A percentile compares a stretch with the other conserved stretches of the same genome.
Evolutionary conservation across 2,329 filamentous ascomycete genomes (phyloP).

Genomic region (Alternaria burnsii): DNA sequence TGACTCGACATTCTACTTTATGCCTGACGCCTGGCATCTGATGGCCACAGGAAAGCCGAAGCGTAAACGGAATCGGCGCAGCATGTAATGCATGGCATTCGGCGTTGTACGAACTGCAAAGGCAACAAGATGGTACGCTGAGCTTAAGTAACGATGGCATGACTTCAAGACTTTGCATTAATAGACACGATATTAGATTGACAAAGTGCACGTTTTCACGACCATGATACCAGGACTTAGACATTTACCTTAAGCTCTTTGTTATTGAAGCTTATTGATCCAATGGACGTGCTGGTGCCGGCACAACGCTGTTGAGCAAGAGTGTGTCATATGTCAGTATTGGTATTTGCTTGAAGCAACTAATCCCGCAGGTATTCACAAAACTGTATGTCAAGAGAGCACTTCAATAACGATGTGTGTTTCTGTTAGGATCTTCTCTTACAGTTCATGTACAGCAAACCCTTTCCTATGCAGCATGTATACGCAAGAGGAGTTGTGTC

Average conservation of each 20-base stretch:
- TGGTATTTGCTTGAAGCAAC: too few species aligned
- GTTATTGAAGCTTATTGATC: background rate
- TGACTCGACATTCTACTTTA: background rate
- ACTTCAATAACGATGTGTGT: background rate
- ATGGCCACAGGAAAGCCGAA: background rate
- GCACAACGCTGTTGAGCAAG: too few species aligned
- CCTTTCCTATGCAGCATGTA: background rate
- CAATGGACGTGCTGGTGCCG: too few species aligned
- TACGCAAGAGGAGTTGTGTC: background rate
- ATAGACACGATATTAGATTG: constrained; percentile 8
- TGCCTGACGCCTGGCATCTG: background rate
- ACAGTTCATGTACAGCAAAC: background rate
- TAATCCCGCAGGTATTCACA: background rate
- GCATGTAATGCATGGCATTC: constrained; percentile 27
- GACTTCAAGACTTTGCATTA: constrained; percentile 25
- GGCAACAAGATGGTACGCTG: constrained; percentile 15
- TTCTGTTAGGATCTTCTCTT: background rate
- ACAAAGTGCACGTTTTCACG: constrained; percentile 1
- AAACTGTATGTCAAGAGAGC: background rate
- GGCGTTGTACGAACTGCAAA: constrained; percentile 43
- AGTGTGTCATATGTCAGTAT: too few species aligned
- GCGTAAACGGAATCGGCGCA: constrained; percentile 8
- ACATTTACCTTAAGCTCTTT: background rate
- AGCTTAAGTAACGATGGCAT: constrained; percentile 29
- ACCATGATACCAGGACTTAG: background rate